phyloP scores from a whole-genome alignment of 768 basidiomycete species.

The Russula griseocarnosa region DNA sequence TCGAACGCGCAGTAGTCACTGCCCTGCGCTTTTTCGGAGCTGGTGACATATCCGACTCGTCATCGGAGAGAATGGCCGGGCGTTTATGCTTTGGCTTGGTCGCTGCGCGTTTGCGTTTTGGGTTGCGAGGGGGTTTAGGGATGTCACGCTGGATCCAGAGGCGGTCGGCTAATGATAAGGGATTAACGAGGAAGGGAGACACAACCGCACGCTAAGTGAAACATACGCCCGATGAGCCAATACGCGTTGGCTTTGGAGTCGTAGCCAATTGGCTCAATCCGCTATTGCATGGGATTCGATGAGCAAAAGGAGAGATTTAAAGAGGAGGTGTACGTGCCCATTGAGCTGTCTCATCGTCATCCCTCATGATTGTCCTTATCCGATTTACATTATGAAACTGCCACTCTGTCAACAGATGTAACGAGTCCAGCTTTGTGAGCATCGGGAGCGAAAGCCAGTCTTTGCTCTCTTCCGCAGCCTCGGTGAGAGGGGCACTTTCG shows the following conservation, averaged over 20 bases:
- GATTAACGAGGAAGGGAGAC: conserved; percentile 5
- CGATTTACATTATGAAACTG: conserved; percentile 77
- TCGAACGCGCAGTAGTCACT: conserved; percentile 18
- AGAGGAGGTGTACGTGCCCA: conserved; percentile 54
- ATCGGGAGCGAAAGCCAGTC: conserved; percentile 72
- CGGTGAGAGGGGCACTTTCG: conserved; percentile 16
- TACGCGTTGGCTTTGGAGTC: conserved; percentile 76
- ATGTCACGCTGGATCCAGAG: conserved; percentile 80
- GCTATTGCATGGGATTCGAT: conserved; percentile 41
- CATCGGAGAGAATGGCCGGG: conserved; percentile 25
- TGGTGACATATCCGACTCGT: conserved; percentile 30
- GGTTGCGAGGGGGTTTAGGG: conserved; percentile 43
- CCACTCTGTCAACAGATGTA: conserved; percentile 77
- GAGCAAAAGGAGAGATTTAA: conserved; percentile 3
- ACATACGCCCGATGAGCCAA: conserved; percentile 78
- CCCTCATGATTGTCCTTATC: conserved; percentile 68
- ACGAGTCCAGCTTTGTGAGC: conserved; percentile 67
- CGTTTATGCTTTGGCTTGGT: conserved; percentile 33
- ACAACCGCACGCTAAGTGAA: background rate
- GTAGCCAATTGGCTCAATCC: conserved; percentile 81
- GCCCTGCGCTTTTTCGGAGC: conserved; percentile 31
- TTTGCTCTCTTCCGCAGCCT: conserved; percentile 41
- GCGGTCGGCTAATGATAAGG: conserved; percentile 55
- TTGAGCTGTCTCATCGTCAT: conserved; percentile 67
- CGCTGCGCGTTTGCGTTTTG: conserved; percentile 41